Conservation (phyloP, 2,329 filamentous ascomycete genomes). For the Diaporthe nobilis region DNA sequence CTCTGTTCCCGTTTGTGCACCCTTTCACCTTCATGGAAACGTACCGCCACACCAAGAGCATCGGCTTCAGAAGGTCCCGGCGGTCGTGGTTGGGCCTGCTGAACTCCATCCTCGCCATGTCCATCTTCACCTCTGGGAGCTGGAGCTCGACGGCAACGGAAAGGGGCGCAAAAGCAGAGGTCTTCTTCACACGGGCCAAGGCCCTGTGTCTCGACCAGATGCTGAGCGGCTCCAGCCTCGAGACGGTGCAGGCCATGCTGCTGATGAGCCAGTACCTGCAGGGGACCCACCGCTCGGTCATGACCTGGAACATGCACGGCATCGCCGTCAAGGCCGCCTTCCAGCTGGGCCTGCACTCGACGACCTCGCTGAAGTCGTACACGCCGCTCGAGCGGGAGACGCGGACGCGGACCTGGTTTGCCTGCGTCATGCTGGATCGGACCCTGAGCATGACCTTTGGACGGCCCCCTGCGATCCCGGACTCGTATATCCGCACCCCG, state of each 20-base stretch:
- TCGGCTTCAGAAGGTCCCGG: conserved; percentile 52
- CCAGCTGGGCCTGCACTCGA: conserved; percentile 66
- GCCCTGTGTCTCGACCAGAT: conserved; percentile 59
- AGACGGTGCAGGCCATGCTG: conserved; percentile 64
- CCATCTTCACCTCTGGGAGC: conserved; percentile 52
- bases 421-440: conserved; percentile 62
- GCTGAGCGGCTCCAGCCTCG: conserved; percentile 58
- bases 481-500: conserved; percentile 57
- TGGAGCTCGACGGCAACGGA: conserved; percentile 50
- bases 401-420: conserved; percentile 64
- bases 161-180: conserved; percentile 56
- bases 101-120: conserved; percentile 65
- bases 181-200: conserved; percentile 60
- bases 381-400: conserved; percentile 60
- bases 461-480: conserved; percentile 60
- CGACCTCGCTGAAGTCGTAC: conserved; percentile 53
- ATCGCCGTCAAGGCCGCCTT: conserved; percentile 65
- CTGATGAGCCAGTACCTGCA: conserved; percentile 66
- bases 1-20: conserved; percentile 45
- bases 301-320: conserved; percentile 68
- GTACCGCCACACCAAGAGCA: conserved; percentile 39
- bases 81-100: conserved; percentile 66
- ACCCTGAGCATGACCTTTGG: conserved; percentile 67
- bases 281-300: conserved; percentile 65
- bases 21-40: conserved; percentile 42